A percentile compares a stretch with the other conserved stretches of the same genome.
Conservation (phyloP, 2,329 filamentous ascomycete genomes). For the Aspergillus bombycis region DNA sequence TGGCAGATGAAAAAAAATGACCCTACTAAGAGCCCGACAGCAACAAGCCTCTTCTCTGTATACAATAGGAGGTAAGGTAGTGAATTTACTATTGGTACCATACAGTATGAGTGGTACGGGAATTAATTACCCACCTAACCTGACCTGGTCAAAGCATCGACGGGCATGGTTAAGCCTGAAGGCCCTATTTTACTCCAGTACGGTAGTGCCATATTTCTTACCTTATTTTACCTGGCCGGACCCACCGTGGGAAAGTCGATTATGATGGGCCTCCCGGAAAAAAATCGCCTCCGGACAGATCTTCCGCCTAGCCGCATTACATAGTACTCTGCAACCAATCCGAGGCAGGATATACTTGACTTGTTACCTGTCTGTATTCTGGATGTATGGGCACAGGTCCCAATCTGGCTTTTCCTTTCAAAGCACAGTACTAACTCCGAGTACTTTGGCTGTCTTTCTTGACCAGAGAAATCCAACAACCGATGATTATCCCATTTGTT, state of each 20-base stretch:
- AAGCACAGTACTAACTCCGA: neutral
- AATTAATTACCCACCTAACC: slow-evolving; percentile 2
- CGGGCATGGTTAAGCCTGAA: neutral
- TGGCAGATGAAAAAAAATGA: slow-evolving; percentile 6
- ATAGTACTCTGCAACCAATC: neutral
- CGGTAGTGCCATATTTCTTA: slow-evolving; percentile 4
- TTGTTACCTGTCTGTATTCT: neutral
- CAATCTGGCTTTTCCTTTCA: neutral
- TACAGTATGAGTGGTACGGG: neutral
- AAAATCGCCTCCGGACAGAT: slow-evolving; percentile 20
- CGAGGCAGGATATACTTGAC: neutral
- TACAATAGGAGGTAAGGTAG: slow-evolving; percentile 8
- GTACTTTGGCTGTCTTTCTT: neutral
- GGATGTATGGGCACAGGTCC: neutral
- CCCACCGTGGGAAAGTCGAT: slow-evolving; percentile 12
- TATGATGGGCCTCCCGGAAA: slow-evolving; percentile 11
- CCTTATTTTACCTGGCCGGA: slow-evolving; percentile 14
- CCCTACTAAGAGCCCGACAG: neutral
- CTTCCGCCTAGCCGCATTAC: slow-evolving; percentile 11
- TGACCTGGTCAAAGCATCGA: neutral
- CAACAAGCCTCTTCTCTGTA: slow-evolving; percentile 4
- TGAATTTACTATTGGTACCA: slow-evolving; percentile 2
- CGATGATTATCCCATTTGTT: neutral
- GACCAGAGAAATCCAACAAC: neutral
- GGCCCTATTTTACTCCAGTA: neutral